Percentiles rank a stretch among this genome's conserved stretches.
These are phyloP conservation scores for Physcomitrium patens DNA, from an alignment of 225 moss, liverwort and hornwort genomes.

Conservation along the genomic window DNA sequence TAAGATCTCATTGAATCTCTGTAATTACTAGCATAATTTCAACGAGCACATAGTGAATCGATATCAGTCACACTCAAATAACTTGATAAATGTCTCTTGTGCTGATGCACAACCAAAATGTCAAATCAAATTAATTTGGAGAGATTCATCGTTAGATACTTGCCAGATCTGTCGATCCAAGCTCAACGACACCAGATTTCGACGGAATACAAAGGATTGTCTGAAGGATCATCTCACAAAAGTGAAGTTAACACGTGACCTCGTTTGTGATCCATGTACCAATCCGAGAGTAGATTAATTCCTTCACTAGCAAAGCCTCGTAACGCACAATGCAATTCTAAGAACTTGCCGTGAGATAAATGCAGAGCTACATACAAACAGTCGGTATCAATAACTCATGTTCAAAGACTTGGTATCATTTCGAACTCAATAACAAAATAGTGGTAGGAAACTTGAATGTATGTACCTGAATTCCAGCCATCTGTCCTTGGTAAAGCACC, in stretches of 20 bases:
- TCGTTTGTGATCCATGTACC: no score
- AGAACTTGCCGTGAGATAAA: no score
- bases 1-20: no score
- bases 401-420: background rate
- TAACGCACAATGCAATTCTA: background rate
- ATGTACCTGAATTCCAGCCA: slow-evolving; percentile 52
- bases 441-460: no score
- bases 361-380: background rate
- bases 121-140: background rate
- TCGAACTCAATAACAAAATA: background rate
- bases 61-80: no score
- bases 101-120: no score
- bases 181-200: slow-evolving; percentile 56
- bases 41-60: no score
- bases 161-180: slow-evolving; percentile 63
- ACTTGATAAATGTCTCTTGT: no score
- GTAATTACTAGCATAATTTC: no score
- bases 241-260: background rate
- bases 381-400: no score
- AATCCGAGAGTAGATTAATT: no score
- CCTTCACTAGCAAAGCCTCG: no score
- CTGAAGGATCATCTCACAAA: slow-evolving; percentile 33
- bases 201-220: slow-evolving; percentile 58
- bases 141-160: slow-evolving; percentile 3
- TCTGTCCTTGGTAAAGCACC: slow-evolving; percentile 32